Percentiles rank a stretch among this genome's conserved stretches.
These are phyloP conservation scores for Ilex paraguariensis DNA, from an alignment of 305 asterid species.

Conservation along the genomic window DNA sequence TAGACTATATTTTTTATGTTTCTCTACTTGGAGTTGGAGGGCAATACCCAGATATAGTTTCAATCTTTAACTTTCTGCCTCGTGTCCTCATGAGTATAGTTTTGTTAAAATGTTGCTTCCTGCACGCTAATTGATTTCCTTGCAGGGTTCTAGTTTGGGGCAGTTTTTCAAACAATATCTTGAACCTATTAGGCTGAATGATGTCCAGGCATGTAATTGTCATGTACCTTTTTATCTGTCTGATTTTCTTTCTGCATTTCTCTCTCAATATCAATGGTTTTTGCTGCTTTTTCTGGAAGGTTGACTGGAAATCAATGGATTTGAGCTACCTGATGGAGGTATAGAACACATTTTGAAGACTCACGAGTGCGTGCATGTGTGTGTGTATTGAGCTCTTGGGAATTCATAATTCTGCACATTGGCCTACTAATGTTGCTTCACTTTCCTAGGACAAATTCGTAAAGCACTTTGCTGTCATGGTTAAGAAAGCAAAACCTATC, in stretches of 20 bases:
- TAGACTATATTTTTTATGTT: too few species aligned
- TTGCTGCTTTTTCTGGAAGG: slow-evolving; percentile 36
- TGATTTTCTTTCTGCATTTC: slow-evolving; percentile 20
- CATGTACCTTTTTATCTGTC: slow-evolving; percentile 9
- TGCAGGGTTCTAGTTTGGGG: slow-evolving; percentile 95
- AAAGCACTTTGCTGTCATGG: slow-evolving; percentile 66
- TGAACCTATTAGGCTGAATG: slow-evolving; percentile 89
- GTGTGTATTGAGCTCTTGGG: too few species aligned
- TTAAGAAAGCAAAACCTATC: slow-evolving; percentile 69
- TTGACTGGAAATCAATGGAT: slow-evolving; percentile 93
- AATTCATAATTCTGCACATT: background rate
- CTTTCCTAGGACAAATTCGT: slow-evolving; percentile 58
- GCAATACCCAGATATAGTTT: too few species aligned
- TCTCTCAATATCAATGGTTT: slow-evolving; percentile 13
- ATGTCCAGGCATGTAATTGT: slow-evolving; percentile 58
- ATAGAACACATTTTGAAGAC: slow-evolving; percentile 8
- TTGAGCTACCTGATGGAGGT: slow-evolving; percentile 93
- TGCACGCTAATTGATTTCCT: slow-evolving; percentile 10
- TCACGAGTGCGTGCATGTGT: too few species aligned
- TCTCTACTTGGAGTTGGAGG: too few species aligned
- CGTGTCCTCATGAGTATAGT: too few species aligned
- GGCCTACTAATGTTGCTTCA: slow-evolving; percentile 5
- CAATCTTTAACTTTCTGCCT: too few species aligned
- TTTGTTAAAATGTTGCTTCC: too few species aligned
- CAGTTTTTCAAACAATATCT: slow-evolving; percentile 92